phyloP scores from a whole-genome alignment of 495 filamentous ascomycete species.

The Trichoderma reesei region DNA sequence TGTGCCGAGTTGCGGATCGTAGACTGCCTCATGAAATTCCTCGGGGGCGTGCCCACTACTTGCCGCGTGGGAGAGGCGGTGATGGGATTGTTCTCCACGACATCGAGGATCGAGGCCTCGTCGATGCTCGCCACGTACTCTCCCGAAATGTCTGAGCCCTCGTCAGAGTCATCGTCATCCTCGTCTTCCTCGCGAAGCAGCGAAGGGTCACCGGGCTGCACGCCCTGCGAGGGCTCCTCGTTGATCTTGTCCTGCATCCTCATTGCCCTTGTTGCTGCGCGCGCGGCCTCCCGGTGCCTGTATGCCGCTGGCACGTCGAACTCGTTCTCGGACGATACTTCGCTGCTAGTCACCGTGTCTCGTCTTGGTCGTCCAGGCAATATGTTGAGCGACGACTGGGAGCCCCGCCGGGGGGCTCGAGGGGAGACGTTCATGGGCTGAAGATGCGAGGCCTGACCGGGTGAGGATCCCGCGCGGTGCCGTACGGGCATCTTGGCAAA shows the following conservation, averaged over 20 bases:
- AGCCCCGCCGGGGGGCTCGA: conserved; percentile 49
- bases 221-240: conserved; percentile 28
- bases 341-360: conserved; percentile 85
- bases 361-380: conserved; percentile 65
- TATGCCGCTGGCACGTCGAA: conserved; percentile 59
- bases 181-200: conserved; percentile 42
- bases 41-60: conserved; percentile 45
- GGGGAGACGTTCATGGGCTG: conserved; percentile 33
- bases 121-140: conserved; percentile 46
- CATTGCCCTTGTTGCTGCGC: conserved; percentile 24
- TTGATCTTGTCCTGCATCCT: conserved; percentile 37
- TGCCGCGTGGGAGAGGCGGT: conserved; percentile 38
- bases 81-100: conserved; percentile 35
- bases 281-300: conserved; percentile 42
- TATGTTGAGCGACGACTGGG: conserved; percentile 63
- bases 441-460: conserved; percentile 53
- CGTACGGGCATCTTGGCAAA: conserved; percentile 93
- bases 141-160: conserved; percentile 44
- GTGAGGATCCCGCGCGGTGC: conserved; percentile 76
- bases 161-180: conserved; percentile 46
- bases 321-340: conserved; percentile 86
- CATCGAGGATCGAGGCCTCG: conserved; percentile 42
- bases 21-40: conserved; percentile 39
- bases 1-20: conserved; percentile 37
- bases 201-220: conserved; percentile 24